A percentile compares a stretch with the other conserved stretches of the same genome.
Evolutionary conservation across 768 basidiomycete species (phyloP).

Genomic region (Melanogaster broomeanus): DNA sequence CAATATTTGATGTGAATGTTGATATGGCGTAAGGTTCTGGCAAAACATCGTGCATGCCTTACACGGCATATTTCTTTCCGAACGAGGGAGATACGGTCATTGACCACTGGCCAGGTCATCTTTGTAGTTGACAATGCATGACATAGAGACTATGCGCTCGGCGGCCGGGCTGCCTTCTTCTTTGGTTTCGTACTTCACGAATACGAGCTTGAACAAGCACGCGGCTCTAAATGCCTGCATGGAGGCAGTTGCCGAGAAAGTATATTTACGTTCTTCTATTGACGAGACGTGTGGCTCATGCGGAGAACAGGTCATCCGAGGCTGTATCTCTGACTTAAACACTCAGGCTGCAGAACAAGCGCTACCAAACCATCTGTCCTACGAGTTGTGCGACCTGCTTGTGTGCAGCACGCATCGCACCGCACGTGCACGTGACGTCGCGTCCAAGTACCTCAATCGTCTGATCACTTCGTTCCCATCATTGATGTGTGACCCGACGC

Average conservation of each 20-base stretch:
- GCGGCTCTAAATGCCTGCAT: slow-evolving; percentile 69
- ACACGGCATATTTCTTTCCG: slow-evolving; percentile 66
- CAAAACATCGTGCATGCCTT: slow-evolving; percentile 66
- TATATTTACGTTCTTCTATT: slow-evolving; percentile 25
- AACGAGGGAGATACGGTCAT: slow-evolving; percentile 65
- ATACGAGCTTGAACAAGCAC: slow-evolving; percentile 79
- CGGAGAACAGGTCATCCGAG: slow-evolving; percentile 67
- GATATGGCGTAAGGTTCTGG: slow-evolving; percentile 54
- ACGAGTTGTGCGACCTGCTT: slow-evolving; percentile 76
- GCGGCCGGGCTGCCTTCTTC: slow-evolving; percentile 78
- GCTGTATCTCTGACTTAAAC: slow-evolving; percentile 71
- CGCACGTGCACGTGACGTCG: slow-evolving; percentile 77
- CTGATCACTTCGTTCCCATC: slow-evolving; percentile 92
- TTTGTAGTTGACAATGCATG: slow-evolving; percentile 84
- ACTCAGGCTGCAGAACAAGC: slow-evolving; percentile 77
- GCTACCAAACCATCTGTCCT: slow-evolving; percentile 64
- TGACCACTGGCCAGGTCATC: slow-evolving; percentile 82
- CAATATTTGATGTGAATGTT: background rate
- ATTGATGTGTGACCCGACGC: slow-evolving; percentile 84
- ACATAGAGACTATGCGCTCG: slow-evolving; percentile 86
- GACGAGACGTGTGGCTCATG: background rate
- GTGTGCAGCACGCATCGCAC: slow-evolving; percentile 82
- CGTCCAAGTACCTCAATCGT: slow-evolving; percentile 79
- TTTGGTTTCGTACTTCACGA: slow-evolving; percentile 83
- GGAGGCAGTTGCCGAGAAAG: slow-evolving; percentile 87